Base-by-base conservation (phyloP, 2,329 filamentous ascomycete genomes). In the Cladosporium austrohemisphaericum region DNA sequence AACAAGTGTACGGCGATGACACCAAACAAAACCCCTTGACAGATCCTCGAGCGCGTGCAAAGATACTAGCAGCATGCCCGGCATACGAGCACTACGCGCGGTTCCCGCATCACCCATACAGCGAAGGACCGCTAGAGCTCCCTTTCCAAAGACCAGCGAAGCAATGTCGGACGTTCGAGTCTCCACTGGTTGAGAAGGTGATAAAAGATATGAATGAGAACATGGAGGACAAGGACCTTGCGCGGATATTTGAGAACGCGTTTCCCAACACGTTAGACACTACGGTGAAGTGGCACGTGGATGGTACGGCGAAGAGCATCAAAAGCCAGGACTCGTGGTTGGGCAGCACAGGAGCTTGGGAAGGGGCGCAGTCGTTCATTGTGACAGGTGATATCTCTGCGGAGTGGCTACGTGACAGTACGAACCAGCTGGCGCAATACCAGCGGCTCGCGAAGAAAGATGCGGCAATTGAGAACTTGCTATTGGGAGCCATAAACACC, bases 351-450 rank as follows among this genome's bases (percentile, higher is more conserved):
- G 79, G 77, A 13, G 78, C 80, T 56, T 96, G 91, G 91, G 76
- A 86, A 57, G 91, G 91, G 0, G 76, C 87, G 0, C 92, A 97
- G 62, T 91, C 86, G 9, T 97, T 97, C 66, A 85, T 97, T 56
- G 94, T 95, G 41, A 95, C 89, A 0, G 89, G 89, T 43, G 89
- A 95, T 59, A 95, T 95, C 65, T 87, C 94, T 60, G 90, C 90
- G 0, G 89, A 95, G 67, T 95, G 90, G 90, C 73, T 95, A 41
- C 83, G 90, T 44, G 89, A 95, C 69, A 94, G 88, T 9, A 94
- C 90, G 9, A 97, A 97, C 68, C 93, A 98, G 68, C 72, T 98
- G 45, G 81, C 85, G 2, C 91, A 93, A 46, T 98, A 98, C 64
- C 92, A 96, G 65, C 73, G 80, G 0, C 75, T 98, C 19, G 86